These are phyloP conservation scores for Lactifluus piperatus DNA, from an alignment of 768 basidiomycete species.

Conservation along the genomic window DNA sequence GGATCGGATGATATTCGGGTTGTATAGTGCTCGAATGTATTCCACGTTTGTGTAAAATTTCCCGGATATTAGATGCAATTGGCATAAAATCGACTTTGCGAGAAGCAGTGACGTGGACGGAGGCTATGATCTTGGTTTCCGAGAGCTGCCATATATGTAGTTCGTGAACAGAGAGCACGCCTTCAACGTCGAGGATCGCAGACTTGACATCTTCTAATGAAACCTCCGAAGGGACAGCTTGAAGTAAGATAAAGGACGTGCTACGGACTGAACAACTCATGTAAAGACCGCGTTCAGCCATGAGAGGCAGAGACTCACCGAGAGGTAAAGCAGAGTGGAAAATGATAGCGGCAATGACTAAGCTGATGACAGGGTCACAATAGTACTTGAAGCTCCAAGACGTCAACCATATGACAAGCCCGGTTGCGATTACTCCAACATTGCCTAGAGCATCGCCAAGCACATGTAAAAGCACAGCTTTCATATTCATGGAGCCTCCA, in stretches of 20 bases:
- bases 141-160: conserved; percentile 97
- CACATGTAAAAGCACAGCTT: conserved; percentile 89
- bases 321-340: conserved; percentile 92
- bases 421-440: conserved; percentile 93
- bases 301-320: conserved; percentile 37
- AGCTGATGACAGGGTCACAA: conserved; percentile 87
- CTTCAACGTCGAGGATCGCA: conserved; percentile 75
- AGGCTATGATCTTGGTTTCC: conserved; percentile 90
- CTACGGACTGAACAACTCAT: conserved; percentile 50
- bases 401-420: conserved; percentile 88
- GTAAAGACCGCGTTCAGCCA: conserved; percentile 10
- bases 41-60: conserved; percentile 79
- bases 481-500: conserved; percentile 93
- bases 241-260: conserved; percentile 89
- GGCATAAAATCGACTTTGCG: conserved; percentile 86
- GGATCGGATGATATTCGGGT: conserved; percentile 60
- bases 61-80: conserved; percentile 75
- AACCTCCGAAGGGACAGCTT: conserved; percentile 85
- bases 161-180: conserved; percentile 86
- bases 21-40: conserved; percentile 95
- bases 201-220: conserved; percentile 81
- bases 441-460: conserved; percentile 96
- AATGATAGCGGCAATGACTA: conserved; percentile 93
- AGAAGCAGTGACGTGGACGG: conserved; percentile 86
- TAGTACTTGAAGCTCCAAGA: conserved; percentile 81